Evolutionary conservation across 805 yeast genomes (phyloP), one percentile per base, ranked within the genome.

Genomic region (Barnettozyma salicaria): DNA sequence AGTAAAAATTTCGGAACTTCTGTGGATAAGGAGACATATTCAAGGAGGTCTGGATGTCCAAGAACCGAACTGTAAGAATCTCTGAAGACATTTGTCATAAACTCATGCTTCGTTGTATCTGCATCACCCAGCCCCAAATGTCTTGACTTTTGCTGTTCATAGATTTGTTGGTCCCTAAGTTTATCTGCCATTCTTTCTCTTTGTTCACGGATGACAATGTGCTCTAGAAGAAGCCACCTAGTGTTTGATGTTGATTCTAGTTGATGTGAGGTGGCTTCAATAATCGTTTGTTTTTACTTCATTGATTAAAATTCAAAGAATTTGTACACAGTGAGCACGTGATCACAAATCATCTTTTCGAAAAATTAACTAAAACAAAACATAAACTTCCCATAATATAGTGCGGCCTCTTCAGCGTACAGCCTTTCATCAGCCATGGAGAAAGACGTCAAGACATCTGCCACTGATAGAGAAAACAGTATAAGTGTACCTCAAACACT

Each of bases 51-150:
- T 14, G 72, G 71, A 50, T 80, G 86, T 19, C 78, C 77, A n/a
- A 72, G 67, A 31, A 80, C 58, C 16, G 80, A 68, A 0, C 82
- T 70, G 40, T 74, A 72, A 2, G 86, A 74, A 48, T 84, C 94
- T 41, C 84, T 61, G 38, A 76, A 76, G 2, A 80, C 65, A 48
- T 82, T 84, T 6, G 70, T 58, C 42, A 79, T 50, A 75, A 90
- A 89, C 55, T 84, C 90, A 12, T 67, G 66, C 35, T 79, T 65
- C 0, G 80, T 65, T 0, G 94, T 87, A 36, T 76, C 78, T 8
- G 88, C 69, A 51, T 76, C 70, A 0, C 96, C 96, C 1, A 89
- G 57, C 2, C 95, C 95, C 17, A 80, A 64, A 52, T 82, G 77
- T 50, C 80, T 76, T 29, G 75, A 53, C 49, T 77, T 78, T 35